phyloP scores from a whole-genome alignment of 1,139 yeast species.

The Meyerozyma elateridarum region DNA sequence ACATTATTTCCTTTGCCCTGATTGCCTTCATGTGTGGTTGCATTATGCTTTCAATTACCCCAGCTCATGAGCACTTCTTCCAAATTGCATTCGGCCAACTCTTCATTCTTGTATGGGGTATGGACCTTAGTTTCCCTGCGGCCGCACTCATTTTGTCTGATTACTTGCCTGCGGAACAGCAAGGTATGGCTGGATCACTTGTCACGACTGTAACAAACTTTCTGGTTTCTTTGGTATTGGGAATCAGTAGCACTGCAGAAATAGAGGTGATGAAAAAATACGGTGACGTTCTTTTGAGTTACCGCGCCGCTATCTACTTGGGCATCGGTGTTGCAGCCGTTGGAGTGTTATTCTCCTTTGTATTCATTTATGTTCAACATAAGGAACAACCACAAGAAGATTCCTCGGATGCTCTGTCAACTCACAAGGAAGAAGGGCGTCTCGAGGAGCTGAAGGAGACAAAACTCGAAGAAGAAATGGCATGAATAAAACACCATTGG shows the following conservation, averaged over 20 bases:
- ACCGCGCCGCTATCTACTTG: conserved; percentile 43
- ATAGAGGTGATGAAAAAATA: conserved; percentile 24
- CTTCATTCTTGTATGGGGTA: conserved; percentile 50
- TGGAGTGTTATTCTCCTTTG: conserved; percentile 27
- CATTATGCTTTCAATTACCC: conserved; percentile 43
- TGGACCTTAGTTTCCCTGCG: conserved; percentile 58
- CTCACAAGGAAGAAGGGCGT: background rate
- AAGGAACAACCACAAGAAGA: no score
- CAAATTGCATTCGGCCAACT: conserved; percentile 42
- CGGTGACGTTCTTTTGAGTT: conserved; percentile 25
- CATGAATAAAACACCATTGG: no score
- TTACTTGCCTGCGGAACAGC: conserved; percentile 44
- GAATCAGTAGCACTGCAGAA: conserved; percentile 49
- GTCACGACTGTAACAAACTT: conserved; percentile 52
- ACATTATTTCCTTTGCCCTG: conserved; percentile 37
- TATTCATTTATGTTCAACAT: conserved; percentile 27
- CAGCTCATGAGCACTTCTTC: conserved; percentile 46
- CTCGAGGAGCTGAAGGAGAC: no score
- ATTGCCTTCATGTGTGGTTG: conserved; percentile 45
- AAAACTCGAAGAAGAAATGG: no score
- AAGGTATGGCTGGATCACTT: conserved; percentile 59
- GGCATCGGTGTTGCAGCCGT: conserved; percentile 35
- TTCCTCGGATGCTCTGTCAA: no score
- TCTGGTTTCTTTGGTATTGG: conserved; percentile 48
- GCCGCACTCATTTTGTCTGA: conserved; percentile 51